phyloP scores from a whole-genome alignment of 2,329 filamentous ascomycete species.

The Xylaria sp. region DNA sequence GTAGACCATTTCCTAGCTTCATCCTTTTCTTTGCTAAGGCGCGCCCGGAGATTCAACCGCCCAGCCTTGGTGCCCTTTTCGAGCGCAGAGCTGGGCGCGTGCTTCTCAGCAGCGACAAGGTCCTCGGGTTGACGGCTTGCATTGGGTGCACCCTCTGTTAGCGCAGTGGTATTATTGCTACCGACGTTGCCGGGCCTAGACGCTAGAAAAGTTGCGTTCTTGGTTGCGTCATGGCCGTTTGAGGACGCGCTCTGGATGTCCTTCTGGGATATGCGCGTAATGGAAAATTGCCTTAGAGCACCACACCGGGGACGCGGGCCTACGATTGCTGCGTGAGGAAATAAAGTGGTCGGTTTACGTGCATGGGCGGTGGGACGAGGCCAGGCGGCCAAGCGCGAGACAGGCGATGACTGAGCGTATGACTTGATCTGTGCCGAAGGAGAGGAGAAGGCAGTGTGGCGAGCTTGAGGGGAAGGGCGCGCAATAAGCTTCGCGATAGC shows the following conservation, averaged over 20 bases:
- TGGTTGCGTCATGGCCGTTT: conserved; percentile 7
- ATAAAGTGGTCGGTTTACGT: conserved; percentile 2
- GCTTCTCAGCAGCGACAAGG: conserved; percentile 58
- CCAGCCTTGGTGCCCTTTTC: conserved; percentile 89
- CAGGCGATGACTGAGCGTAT: conserved; percentile 20
- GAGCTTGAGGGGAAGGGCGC: conserved; percentile 32
- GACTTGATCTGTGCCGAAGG: neutral
- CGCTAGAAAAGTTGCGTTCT: conserved; percentile 17
- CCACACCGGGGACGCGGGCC: conserved; percentile 21
- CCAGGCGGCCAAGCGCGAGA: conserved; percentile 13
- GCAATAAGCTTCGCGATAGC: conserved; percentile 47
- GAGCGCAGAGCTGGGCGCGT: conserved; percentile 74
- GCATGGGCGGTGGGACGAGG: neutral
- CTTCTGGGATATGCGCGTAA: conserved; percentile 35
- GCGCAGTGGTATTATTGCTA: neutral
- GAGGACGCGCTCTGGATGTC: conserved; percentile 24
- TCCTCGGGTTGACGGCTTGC: neutral
- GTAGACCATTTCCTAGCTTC: conserved; percentile 67
- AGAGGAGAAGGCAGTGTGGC: conserved; percentile 22
- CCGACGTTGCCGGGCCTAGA: conserved; percentile 4
- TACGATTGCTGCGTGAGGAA: conserved; percentile 13
- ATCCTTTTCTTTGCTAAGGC: conserved; percentile 84
- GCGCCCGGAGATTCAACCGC: conserved; percentile 88
- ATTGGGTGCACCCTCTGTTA: conserved; percentile 1
- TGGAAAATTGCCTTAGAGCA: conserved; percentile 40